Evolutionary conservation across 768 basidiomycete species (phyloP), one percentile per base, ranked within the genome.

Genomic region (Boletus fagicola): DNA sequence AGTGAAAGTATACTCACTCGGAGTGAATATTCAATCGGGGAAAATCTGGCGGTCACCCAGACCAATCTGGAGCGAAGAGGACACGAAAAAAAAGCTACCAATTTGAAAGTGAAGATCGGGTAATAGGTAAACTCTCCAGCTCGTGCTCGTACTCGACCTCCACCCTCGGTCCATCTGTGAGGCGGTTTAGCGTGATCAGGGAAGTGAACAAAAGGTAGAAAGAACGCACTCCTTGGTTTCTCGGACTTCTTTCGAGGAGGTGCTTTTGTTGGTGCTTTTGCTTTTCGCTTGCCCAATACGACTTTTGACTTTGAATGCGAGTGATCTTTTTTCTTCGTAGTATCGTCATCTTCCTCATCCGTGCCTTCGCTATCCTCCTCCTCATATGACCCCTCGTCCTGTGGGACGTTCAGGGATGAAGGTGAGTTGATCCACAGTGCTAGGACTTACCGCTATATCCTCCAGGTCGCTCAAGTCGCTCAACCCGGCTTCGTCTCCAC

Each of bases 91-190:
- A 45, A 54, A n/a, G 43, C 65, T 80, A 85, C 83, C 83, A 84
- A 62, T 78, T 79, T 43, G 80, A 77, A 60, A 83, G 68, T 15
- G 75, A 74, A 42, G 80, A 80, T 62, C 78, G 80, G 38, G 77
- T 77, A 45, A 85, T 73, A 42, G 83, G 82, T 51, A 83, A 69
- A 61, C 80, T 86, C 68, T 88, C 92, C 73, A 89, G 79, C 76
- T 97, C 95, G 70, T 92, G 85, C 72, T 98, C 95, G 84, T 97
- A 97, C 74, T 98, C 96, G 66, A 98, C 88, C 71, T 98, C 92
- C 67, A 98, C 88, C 62, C 87, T 80, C 15, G 93, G 88, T 20
- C 86, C 90, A 66, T 80, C 87, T 87, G 70, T 11, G 58, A 49
- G 44, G 40, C 40, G 45, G 42, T 33, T 70, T 46, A 70, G 63